Conservation (phyloP, 805 yeast species). For the Yamadazyma tumulicola region DNA sequence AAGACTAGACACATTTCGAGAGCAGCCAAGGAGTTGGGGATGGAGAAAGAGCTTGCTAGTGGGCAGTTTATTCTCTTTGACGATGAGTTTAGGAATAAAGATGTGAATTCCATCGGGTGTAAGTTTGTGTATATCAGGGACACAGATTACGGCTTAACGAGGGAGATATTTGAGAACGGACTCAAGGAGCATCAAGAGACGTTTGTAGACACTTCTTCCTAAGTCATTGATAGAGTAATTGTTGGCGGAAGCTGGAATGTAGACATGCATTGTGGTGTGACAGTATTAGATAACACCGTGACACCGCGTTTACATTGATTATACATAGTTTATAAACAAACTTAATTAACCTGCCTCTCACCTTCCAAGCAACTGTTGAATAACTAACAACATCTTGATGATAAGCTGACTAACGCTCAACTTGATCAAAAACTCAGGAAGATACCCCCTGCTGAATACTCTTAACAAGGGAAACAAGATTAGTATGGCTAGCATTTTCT, state of each 20-base stretch:
- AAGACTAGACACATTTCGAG: constrained; percentile 54
- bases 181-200: constrained; percentile 34
- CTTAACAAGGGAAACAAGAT: constrained; percentile 46
- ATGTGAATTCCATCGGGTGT: constrained; percentile 70
- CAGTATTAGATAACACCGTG: too few relatives aligned
- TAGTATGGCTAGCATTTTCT: constrained; percentile 42
- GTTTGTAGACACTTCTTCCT: too few relatives aligned
- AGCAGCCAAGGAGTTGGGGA: constrained; percentile 46
- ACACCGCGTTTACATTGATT: too few relatives aligned
- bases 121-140: constrained; percentile 62
- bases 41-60: constrained; percentile 43
- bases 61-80: constrained; percentile 56
- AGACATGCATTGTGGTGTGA: too few relatives aligned
- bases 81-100: constrained; percentile 75
- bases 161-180: constrained; percentile 49
- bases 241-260: too few relatives aligned
- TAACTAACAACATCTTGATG: constrained; percentile 1
- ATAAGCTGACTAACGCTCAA: constrained; percentile 17
- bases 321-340: neutral
- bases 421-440: constrained; percentile 17
- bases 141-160: constrained; percentile 54
- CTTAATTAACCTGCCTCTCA: too few relatives aligned
- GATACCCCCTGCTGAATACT: constrained; percentile 32
- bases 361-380: constrained; percentile 1
- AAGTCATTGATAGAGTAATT: too few relatives aligned